Evolutionary conservation across 257 asterid species (phyloP), one percentile per base, ranked within the genome.

Genomic region (Primulina huaijiensis): DNA sequence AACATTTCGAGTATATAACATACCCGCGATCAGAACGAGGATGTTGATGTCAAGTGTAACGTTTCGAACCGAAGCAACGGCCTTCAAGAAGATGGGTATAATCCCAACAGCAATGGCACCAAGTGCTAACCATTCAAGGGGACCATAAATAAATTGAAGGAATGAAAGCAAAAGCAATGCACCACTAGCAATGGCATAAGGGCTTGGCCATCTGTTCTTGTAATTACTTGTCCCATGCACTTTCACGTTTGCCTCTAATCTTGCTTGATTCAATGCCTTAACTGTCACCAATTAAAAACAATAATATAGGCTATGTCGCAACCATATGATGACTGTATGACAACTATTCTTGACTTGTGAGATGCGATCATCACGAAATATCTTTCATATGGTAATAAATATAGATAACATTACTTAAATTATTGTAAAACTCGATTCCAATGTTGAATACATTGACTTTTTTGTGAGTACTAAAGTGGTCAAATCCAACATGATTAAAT

Each of bases 11-110:
- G 69, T 4, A 35, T 17, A 8, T 11, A 40, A 10, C 14, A 31
- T 76, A 92, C 97, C 97, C 73, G 98, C 82, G 1, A 90, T 90
- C 60, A 92, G 25, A 2, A 86, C 85, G 50, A 92, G 97, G 72
- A 88, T 83, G 88, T 92, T 88, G 74, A 90, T 78, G 5, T 90
- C 97, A 11, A 90, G 74, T 0, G 73, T 76, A 53, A 73, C 19
- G 20, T 86, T 88, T 17, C 88, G 85, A 2, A 79, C 11, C 1
- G 97, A 86, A 0, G 84, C 80, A 2, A 82, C 0, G 3, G 90
- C 88, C 69, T 80, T 88, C 0, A 84, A 73, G 35, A 79, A 1
- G 60, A 92, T 75, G 0, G 96, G 98, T 1, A 81, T 63, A 8
- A 87, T 77, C 9, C 98, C 98, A 16, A 84, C 82, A 0, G 78